phyloP scores from a whole-genome alignment of 2,329 filamentous ascomycete genomes.

The Clarireedia monteithiana region DNA sequence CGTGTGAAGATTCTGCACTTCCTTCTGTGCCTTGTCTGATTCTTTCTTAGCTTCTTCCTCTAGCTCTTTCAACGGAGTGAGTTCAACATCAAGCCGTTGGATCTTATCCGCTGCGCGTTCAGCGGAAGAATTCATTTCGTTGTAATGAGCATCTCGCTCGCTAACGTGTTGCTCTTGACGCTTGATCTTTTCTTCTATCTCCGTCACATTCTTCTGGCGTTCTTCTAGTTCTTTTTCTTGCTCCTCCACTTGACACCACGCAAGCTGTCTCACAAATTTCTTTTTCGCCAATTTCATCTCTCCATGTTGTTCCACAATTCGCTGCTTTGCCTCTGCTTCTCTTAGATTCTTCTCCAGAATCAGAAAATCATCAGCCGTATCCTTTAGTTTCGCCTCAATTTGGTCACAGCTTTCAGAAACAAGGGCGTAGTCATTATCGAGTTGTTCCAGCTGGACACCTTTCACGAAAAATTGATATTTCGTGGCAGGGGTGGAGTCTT shows the following conservation, averaged over 20 bases:
- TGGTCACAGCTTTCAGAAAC: conserved; percentile 72
- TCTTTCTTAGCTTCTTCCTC: conserved; percentile 42
- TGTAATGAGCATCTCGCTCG: conserved; percentile 36
- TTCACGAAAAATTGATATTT: conserved; percentile 98
- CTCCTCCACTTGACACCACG: conserved; percentile 82
- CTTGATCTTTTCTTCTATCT: conserved; percentile 32
- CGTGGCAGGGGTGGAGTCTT: conserved; percentile 68
- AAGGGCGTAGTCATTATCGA: conserved; percentile 85
- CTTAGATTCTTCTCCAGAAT: conserved; percentile 50
- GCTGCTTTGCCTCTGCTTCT: conserved; percentile 55
- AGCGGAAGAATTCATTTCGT: conserved; percentile 29
- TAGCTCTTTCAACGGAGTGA: conserved; percentile 38
- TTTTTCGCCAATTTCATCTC: conserved; percentile 54
- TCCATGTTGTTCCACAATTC: conserved; percentile 58
- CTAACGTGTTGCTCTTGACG: conserved; percentile 39
- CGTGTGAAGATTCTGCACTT: conserved; percentile 46
- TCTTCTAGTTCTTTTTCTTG: conserved; percentile 51
- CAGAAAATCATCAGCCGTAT: conserved; percentile 55
- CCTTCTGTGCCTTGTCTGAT: conserved; percentile 44
- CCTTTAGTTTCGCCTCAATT: conserved; percentile 55
- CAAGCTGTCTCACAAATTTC: conserved; percentile 56
- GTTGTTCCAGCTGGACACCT: conserved; percentile 84
- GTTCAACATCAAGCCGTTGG: conserved; percentile 20
- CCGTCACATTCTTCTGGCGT: conserved; percentile 31
- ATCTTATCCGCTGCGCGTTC: conserved; percentile 25